phyloP scores from a whole-genome alignment of 345 rosid genomes.

The Clausena lansium region DNA sequence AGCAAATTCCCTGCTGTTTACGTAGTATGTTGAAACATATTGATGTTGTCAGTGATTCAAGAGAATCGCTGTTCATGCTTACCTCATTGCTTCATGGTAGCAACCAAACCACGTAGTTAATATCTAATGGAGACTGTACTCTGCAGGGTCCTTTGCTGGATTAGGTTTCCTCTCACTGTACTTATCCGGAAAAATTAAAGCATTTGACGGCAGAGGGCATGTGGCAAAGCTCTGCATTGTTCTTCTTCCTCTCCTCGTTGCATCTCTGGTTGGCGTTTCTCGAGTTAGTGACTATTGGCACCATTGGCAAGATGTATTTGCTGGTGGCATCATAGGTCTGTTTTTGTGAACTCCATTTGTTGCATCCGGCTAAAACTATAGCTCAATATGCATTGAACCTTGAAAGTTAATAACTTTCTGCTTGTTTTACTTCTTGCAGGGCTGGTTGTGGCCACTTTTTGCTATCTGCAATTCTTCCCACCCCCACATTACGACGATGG shows the following conservation, averaged over 20 bases:
- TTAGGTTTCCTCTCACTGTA: conserved; percentile 69
- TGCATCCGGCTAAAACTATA: not conserved
- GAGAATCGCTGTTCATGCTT: too few relatives aligned
- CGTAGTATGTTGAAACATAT: not conserved
- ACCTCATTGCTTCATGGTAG: too few relatives aligned
- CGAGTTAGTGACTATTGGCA: conserved; percentile 90
- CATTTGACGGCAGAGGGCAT: conserved; percentile 67
- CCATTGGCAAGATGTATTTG: conserved; percentile 86
- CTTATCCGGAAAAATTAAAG: conserved; percentile 70
- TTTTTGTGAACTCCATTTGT: not conserved
- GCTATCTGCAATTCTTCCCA: conserved; percentile 67
- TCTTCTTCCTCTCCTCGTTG: conserved; percentile 57
- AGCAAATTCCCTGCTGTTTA: conserved; percentile 9
- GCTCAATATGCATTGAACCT: not conserved
- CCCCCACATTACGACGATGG: conserved; percentile 58
- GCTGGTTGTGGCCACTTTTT: conserved; percentile 47
- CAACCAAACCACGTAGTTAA: not conserved
- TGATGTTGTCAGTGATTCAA: too few relatives aligned
- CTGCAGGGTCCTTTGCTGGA: conserved; percentile 86
- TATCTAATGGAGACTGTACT: not conserved
- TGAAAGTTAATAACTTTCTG: not conserved
- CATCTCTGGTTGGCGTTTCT: conserved; percentile 75
- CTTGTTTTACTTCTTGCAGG: conserved; percentile 30
- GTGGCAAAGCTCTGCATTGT: conserved; percentile 73
- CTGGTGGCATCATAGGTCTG: conserved; percentile 69